Evolutionary conservation across 2,329 filamentous ascomycete species (phyloP), one percentile per base, ranked within the genome.

Genomic region (Monilinia fructigena): DNA sequence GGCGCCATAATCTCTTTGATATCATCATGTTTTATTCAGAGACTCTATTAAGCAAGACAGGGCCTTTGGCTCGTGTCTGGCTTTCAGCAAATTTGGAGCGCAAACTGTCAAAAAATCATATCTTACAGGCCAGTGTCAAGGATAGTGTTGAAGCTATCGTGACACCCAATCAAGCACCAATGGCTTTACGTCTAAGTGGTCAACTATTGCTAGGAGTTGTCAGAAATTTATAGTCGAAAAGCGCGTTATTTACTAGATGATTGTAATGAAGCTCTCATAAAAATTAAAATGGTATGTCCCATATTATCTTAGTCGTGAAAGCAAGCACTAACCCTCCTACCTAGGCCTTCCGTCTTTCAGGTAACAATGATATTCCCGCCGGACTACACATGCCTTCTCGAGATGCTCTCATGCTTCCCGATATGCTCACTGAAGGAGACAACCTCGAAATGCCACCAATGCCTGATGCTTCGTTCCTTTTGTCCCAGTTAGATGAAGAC

Each of bases 61-160:
- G 95, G 82, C 94, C 95, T 76, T 81, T 99, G 83, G 95, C 95
- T 80, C 92, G 93, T 77, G 93, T 98, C 81, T 99, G 95, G 95
- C 86, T 98, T 69, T 97, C 95, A 42, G 93, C 95, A 82, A 99
- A 98, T 80, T 85, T 98, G 71, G 95, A 98, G 85, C 93, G 94
- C 83, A 99, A 98, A 82, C 88, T 99, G 68, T 96, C 93, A 73
- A 99, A 99, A 81, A 93, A 92, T 70, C 93, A 97, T 75, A 95
- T 98, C 72, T 79, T 99, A 70, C 92, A 97, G 77, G 94, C 93
- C 68, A 96, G 97, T 80, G 90, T 99, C 73, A 90, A 94, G 74
- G 92, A 93, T 80, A 97, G 93, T 79, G 93, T 99, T 71, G 90
- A 92, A 78, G 92, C 93, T 72, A 99, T 99, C 78, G 95, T 98